Evolutionary conservation across 768 basidiomycete species (phyloP).

Genomic region (Holtermannia corniformis): DNA sequence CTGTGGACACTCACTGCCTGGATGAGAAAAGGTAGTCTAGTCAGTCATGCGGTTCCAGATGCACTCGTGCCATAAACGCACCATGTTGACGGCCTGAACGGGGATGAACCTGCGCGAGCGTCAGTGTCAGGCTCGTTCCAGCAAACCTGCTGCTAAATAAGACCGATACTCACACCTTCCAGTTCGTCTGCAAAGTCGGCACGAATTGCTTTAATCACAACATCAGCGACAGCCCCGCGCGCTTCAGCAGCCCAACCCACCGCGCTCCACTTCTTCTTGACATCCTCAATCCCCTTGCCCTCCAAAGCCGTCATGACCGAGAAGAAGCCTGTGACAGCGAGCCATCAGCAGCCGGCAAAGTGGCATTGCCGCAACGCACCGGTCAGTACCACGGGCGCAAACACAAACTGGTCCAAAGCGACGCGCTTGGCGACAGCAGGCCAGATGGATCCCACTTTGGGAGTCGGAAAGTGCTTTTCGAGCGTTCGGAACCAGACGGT

Average conservation of each 20-base stretch:
- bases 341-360: slow-evolving; percentile 10
- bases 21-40: not conserved
- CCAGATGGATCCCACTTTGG: slow-evolving; percentile 8
- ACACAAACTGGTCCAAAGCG: slow-evolving; percentile 67
- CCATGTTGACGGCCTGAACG: slow-evolving; percentile 38
- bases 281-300: slow-evolving; percentile 54
- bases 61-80: not conserved
- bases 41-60: not conserved
- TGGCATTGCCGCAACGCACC: slow-evolving; percentile 18
- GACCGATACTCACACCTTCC: slow-evolving; percentile 23
- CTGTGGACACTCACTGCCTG: not conserved
- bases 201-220: slow-evolving; percentile 17
- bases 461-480: slow-evolving; percentile 39
- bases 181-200: slow-evolving; percentile 38
- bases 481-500: slow-evolving; percentile 73
- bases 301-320: slow-evolving; percentile 71
- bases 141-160: not conserved
- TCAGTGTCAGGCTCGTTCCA: slow-evolving; percentile 3
- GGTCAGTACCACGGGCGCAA: slow-evolving; percentile 58
- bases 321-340: slow-evolving; percentile 49
- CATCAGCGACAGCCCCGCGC: not conserved
- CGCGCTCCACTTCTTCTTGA: slow-evolving; percentile 46
- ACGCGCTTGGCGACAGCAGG: slow-evolving; percentile 45
- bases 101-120: slow-evolving; percentile 29
- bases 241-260: slow-evolving; percentile 11